Evolutionary conservation across 441 rosid species (phyloP).

Genomic region (Rhodomyrtus psidioides): DNA sequence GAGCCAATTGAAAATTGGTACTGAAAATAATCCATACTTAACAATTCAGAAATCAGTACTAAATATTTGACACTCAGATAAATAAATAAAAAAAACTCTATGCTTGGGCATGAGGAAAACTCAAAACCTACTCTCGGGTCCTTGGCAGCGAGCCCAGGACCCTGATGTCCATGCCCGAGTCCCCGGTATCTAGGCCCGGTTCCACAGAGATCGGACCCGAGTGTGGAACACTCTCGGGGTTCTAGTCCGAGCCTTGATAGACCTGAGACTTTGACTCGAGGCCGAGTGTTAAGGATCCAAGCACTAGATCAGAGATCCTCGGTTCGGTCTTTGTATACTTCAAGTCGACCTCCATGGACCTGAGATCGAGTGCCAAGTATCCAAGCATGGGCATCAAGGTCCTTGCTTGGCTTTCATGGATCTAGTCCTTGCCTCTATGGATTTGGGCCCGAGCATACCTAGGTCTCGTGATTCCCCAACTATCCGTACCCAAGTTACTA

Average conservation of each 20-base stretch:
- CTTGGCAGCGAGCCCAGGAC: neutral
- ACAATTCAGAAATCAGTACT: neutral
- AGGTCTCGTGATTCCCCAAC: neutral
- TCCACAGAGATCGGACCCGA: neutral
- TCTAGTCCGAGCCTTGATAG: neutral
- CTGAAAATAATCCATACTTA: neutral
- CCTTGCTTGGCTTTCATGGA: neutral
- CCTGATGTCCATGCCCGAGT: neutral
- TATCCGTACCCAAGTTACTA: neutral
- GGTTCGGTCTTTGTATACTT: too few relatives aligned
- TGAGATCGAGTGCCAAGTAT: neutral
- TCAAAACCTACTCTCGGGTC: neutral
- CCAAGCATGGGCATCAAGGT: too few relatives aligned
- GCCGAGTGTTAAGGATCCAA: neutral
- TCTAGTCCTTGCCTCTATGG: neutral
- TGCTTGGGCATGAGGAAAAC: neutral
- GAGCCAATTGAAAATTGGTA: too few relatives aligned
- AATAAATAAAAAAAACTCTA: neutral
- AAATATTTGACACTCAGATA: neutral
- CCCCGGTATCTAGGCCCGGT: accelerated
- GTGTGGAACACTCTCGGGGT: neutral
- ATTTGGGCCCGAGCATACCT: neutral
- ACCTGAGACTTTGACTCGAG: neutral
- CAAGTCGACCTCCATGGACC: too few relatives aligned
- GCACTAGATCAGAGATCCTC: too few relatives aligned